Evolutionary conservation across 2,329 filamentous ascomycete genomes (phyloP).

Genomic region (Trichoderma guizhouense): DNA sequence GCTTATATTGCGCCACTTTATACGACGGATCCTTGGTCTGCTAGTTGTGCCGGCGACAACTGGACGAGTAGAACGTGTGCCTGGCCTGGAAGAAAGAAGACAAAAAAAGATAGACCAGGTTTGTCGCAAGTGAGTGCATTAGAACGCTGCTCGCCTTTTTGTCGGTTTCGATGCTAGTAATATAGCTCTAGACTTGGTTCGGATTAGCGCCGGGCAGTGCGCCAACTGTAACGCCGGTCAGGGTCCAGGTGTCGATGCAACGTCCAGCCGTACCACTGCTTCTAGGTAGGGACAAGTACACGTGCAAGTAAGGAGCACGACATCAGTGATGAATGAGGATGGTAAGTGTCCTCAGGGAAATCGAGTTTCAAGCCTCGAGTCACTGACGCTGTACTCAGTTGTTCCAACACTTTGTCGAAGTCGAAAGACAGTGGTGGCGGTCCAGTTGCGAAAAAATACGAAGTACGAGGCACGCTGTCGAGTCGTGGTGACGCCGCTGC

Average conservation of each 20-base stretch:
- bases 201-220: neutral
- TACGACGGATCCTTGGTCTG: neutral
- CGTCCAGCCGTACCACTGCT: neutral
- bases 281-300: neutral
- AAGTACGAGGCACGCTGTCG: neutral
- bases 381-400: neutral
- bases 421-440: neutral
- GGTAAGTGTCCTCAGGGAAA: neutral
- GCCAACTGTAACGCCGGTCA: conserved; percentile 2
- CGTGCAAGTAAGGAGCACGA: neutral
- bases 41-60: neutral
- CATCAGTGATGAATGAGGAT: neutral
- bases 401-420: neutral
- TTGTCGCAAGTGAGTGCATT: conserved; percentile 12
- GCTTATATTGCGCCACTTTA: neutral
- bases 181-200: neutral
- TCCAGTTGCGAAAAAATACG: neutral
- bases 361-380: neutral
- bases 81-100: neutral
- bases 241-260: conserved; percentile 2
- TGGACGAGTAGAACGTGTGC: neutral
- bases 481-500: neutral
- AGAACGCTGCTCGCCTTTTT: conserved; percentile 3
- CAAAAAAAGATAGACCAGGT: neutral
- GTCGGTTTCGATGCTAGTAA: neutral